These are phyloP conservation scores for Paecilomyces formosus DNA, from an alignment of 2,329 filamentous ascomycete species.

Conservation along the genomic window DNA sequence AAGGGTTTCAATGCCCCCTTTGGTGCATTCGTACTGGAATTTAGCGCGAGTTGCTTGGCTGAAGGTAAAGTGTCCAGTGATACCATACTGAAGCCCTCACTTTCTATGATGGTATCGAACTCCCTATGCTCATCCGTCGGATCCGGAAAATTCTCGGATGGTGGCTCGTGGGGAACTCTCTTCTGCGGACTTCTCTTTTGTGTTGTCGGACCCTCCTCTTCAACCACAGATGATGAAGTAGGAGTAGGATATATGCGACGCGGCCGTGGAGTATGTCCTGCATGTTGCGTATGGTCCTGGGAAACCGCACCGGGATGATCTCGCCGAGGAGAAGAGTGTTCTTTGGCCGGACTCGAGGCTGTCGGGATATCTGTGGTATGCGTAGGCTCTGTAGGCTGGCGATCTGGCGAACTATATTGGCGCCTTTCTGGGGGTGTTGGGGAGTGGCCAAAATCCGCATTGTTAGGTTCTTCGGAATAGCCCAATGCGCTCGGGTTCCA, in stretches of 20 bases:
- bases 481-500: constrained; percentile 12
- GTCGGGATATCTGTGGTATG: background rate
- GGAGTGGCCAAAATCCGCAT: constrained; percentile 1
- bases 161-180: background rate
- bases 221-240: constrained; percentile 31
- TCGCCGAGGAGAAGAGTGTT: constrained; percentile 22
- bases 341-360: constrained; percentile 22
- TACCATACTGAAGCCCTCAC: constrained; percentile 53
- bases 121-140: constrained; percentile 38
- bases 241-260: constrained; percentile 32
- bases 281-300: constrained; percentile 25
- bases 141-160: constrained; percentile 14
- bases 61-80: constrained; percentile 48
- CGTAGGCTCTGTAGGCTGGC: background rate
- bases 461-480: constrained; percentile 9
- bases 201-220: constrained; percentile 20
- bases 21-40: constrained; percentile 19
- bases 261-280: constrained; percentile 23
- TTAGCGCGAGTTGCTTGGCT: constrained; percentile 35
- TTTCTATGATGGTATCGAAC: constrained; percentile 50
- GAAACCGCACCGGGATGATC: constrained; percentile 14
- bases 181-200: background rate
- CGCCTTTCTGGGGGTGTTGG: background rate
- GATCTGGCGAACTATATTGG: background rate
- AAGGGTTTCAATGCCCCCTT: constrained; percentile 21